Conservation (phyloP, 768 basidiomycete species). For the Mycena olivaceomarginata region DNA sequence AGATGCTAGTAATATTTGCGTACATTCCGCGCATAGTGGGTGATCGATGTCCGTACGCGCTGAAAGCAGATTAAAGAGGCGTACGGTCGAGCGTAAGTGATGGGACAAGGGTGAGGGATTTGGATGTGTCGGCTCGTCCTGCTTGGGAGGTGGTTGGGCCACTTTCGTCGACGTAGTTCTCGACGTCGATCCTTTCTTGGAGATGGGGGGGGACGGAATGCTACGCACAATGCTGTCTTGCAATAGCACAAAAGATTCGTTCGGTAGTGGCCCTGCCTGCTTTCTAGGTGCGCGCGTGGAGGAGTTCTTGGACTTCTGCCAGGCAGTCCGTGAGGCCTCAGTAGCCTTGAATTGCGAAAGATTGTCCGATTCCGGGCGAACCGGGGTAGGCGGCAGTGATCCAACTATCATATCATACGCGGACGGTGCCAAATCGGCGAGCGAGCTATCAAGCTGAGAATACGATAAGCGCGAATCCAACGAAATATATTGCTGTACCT, state of each 20-base stretch:
- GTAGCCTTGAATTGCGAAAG: constrained; percentile 65
- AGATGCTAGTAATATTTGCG: constrained; percentile 84
- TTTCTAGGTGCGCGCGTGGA: constrained; percentile 76
- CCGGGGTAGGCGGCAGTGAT: constrained; percentile 75
- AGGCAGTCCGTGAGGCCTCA: constrained; percentile 71
- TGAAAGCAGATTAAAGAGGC: constrained; percentile 86
- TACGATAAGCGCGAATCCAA: constrained; percentile 32
- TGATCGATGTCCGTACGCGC: constrained; percentile 90
- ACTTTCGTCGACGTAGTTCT: constrained; percentile 51
- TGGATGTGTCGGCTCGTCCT: constrained; percentile 70
- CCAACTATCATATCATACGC: constrained; percentile 90
- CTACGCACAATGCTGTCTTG: constrained; percentile 88
- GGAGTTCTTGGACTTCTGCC: constrained; percentile 74
- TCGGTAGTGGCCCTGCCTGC: constrained; percentile 76
- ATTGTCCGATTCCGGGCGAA: constrained; percentile 58
- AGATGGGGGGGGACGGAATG: constrained; percentile 73
- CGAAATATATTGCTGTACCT: constrained; percentile 65
- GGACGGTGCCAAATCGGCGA: constrained; percentile 89
- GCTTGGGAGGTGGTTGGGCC: constrained; percentile 51
- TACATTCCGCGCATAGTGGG: constrained; percentile 96
- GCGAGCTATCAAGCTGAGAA: constrained; percentile 89
- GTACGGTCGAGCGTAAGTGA: constrained; percentile 84
- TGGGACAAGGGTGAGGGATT: constrained; percentile 87
- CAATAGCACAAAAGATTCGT: constrained; percentile 93
- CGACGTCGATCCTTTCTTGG: constrained; percentile 68